Evolutionary conservation across 1,284 basidiomycete species (phyloP).

Genomic region (Microstroma glucosiphilum): DNA sequence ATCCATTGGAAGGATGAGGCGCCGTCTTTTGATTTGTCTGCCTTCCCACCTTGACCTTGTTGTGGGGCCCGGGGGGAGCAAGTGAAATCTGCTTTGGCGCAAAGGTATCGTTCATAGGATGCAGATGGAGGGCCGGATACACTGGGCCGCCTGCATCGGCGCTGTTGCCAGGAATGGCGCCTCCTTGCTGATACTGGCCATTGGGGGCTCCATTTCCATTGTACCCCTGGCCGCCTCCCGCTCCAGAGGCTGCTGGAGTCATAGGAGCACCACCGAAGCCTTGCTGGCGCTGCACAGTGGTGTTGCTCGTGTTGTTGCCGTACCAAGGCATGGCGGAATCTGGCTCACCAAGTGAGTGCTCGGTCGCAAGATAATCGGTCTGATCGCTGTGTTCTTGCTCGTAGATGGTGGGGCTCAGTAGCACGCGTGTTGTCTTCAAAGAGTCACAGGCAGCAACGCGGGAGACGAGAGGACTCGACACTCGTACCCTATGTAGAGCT

Average conservation of each 20-base stretch:
- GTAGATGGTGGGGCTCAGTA: too few relatives aligned
- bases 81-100: slow-evolving; percentile 91
- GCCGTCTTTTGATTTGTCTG: slow-evolving; percentile 96
- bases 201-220: neutral
- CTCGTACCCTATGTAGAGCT: too few relatives aligned
- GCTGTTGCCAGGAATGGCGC: neutral
- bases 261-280: neutral
- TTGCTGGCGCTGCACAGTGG: slow-evolving; percentile 6
- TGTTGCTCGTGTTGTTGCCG: slow-evolving; percentile 5
- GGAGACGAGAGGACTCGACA: too few relatives aligned
- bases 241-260: slow-evolving; percentile 5
- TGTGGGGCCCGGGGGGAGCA: slow-evolving; percentile 54
- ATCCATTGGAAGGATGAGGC: slow-evolving; percentile 89
- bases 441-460: too few relatives aligned
- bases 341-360: neutral
- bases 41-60: slow-evolving; percentile 82
- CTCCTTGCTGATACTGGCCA: neutral
- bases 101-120: slow-evolving; percentile 93
- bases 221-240: neutral
- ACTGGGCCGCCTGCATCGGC: slow-evolving; percentile 20
- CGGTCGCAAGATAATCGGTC: too few relatives aligned
- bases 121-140: slow-evolving; percentile 57
- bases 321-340: slow-evolving; percentile 3
- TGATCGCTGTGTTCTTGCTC: too few relatives aligned
- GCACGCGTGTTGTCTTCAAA: too few relatives aligned